Base-by-base conservation (phyloP, 1,139 yeast genomes). In the Zhuliangozyma blackwelliae region DNA sequence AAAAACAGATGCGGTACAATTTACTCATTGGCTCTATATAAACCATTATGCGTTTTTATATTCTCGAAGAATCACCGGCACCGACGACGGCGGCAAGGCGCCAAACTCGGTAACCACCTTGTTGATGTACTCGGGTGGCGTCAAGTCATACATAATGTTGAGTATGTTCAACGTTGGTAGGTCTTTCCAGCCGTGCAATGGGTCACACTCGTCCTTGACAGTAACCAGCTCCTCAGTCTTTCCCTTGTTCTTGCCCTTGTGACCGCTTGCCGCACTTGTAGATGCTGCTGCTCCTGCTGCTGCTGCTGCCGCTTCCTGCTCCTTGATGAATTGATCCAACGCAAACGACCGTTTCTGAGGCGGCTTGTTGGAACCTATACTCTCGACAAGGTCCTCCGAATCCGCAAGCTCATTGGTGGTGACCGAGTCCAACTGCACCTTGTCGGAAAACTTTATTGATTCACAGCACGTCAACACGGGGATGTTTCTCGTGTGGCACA, bases 381-480 rank as follows among this genome's bases (percentile, higher is more conserved):
- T 68, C 35, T 67, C 68, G 19, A 81, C 68, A 45, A 87, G 70
- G 52, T 82, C 94, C 35, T 86, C 87, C 19, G 87, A 77, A 51
- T 89, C 95, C 7, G 95, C 95, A 41, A 92, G 71, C 60, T 94
- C 99, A 60, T 94, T 94, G 45, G 81, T 78, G 1, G 97, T 88
- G 20, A 94, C 96, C 8, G 96, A 83, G 58, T 94, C 99, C 45
- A 94, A 75, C 62, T 90, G 97, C 6, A 94, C 97, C 49, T 94
- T 82, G 56, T 92, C 97, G 11, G 95, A 82, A 56, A 94, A 94
- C 62, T 94, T 94, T 58, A 94, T 78, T 33, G 95, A 82, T 59
- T 94, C 98, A 65, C 98, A 92, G 50, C 96, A 86, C 2, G 95
- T 96, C 46, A 92, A 72, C 5, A 92, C 97, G 0, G 98, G 97